Evolutionary conservation across 2,329 filamentous ascomycete genomes (phyloP), one percentile per base, ranked within the genome.

Genomic region (Didymella glomerata): DNA sequence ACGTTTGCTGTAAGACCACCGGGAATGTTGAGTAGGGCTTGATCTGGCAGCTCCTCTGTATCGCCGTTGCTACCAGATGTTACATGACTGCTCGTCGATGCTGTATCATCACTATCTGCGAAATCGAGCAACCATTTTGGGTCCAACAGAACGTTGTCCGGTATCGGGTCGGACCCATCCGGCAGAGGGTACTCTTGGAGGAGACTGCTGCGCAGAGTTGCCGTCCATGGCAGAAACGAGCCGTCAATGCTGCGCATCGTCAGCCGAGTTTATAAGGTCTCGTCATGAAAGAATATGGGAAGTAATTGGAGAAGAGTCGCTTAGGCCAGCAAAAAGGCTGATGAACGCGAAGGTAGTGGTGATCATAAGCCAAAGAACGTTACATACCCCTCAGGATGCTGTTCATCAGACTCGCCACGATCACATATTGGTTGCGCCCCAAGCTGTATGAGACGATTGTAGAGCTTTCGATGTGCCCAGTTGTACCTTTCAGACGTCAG

Each of bases 381-480:
- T n/a, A 80, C 85, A 67, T 80, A 95, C 88, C 94, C 93, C 78
- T 98, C 93, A 25, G 92, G 87, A 80, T 97, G 93, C 74, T 96
- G 92, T 68, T 97, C 93, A 73, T 99, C 95, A 22, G 90, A 93
- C 77, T 99, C 95, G 13, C 92, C 95, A 36, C 88, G 83, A 40
- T 89, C 86, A 69, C 90, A 90, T 62, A 95, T 86, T 47, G 92
- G 86, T 41, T 83, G 83, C 2, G 92, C 95, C 1, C 94, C 94
- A 0, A 99, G 85, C 74, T 97, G 93, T 36, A 89, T 77, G 32
- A 99, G 81, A 16, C 95, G 87, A 68, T 93, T 94, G 69, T 93
- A 88, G 45, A 99, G 82, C 78, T 97, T 96, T 48, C 93, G 86
- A 45, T 91, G 90, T 18, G 94, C 93, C 87, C 92, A 97, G 79